Percentiles rank a stretch among this genome's conserved stretches.
Conservation (phyloP, 2,329 filamentous ascomycete genomes). For the Botryotinia calthae region DNA sequence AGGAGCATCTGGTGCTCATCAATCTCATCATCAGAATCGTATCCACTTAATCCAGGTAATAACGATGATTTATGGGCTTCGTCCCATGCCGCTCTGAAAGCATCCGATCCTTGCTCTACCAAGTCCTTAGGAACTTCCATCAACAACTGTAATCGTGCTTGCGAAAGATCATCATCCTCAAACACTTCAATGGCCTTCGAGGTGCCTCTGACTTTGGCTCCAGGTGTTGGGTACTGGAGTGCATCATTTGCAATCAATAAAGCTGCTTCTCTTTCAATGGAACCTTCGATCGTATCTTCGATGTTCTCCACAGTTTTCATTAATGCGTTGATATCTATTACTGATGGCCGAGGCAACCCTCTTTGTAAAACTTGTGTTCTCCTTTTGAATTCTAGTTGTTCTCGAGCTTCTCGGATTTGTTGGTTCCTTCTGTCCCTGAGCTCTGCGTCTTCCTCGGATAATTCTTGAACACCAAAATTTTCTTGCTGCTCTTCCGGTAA, state of each 20-base stretch:
- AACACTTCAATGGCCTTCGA: constrained; percentile 60
- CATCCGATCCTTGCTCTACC: constrained; percentile 50
- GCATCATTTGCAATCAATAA: constrained; percentile 81
- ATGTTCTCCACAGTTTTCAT: constrained; percentile 60
- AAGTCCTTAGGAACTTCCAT: constrained; percentile 46
- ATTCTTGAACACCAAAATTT: constrained; percentile 46
- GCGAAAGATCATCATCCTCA: constrained; percentile 68
- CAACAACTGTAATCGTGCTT: constrained; percentile 72
- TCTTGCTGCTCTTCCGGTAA: constrained; percentile 80
- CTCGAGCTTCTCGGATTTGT: constrained; percentile 68
- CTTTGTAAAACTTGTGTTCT: constrained; percentile 91
- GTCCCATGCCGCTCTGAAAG: constrained; percentile 55
- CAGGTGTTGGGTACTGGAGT: constrained; percentile 67
- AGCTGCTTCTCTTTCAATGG: constrained; percentile 76
- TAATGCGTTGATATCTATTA: constrained; percentile 68
- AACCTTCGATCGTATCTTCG: constrained; percentile 60
- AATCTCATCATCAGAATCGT: constrained; percentile 69
- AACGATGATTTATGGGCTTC: constrained; percentile 52
- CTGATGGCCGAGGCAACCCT: constrained; percentile 71
- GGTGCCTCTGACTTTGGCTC: constrained; percentile 61
- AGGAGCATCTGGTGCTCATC: constrained; percentile 37
- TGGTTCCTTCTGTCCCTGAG: constrained; percentile 77
- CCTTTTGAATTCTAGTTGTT: constrained; percentile 69
- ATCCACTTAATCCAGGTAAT: constrained; percentile 79
- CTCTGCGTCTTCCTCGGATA: constrained; percentile 60